phyloP scores from a whole-genome alignment of 805 yeast genomes.

The Yamadazyma scolyti region DNA sequence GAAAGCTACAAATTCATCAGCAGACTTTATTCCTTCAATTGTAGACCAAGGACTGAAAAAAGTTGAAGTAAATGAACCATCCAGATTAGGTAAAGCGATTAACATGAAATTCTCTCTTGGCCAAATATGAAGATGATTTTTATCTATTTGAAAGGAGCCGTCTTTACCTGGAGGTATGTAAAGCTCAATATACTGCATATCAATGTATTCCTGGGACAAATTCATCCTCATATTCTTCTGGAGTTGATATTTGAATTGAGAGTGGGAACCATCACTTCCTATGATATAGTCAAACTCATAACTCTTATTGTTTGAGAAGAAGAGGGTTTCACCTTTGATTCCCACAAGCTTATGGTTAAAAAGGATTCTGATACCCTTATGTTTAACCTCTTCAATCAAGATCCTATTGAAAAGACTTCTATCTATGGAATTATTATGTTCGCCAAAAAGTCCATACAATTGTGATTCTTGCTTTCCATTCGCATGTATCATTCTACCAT shows the following conservation, averaged over 20 bases:
- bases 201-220: slow-evolving; percentile 72
- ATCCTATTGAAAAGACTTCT: slow-evolving; percentile 63
- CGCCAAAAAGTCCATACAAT: slow-evolving; percentile 76
- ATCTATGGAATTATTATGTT: slow-evolving; percentile 81
- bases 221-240: slow-evolving; percentile 68
- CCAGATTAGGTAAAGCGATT: slow-evolving; percentile 81
- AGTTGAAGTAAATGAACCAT: slow-evolving; percentile 86
- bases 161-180: slow-evolving; percentile 58
- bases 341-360: slow-evolving; percentile 57
- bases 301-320: slow-evolving; percentile 14
- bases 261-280: slow-evolving; percentile 87
- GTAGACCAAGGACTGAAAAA: slow-evolving; percentile 78
- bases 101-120: slow-evolving; percentile 84
- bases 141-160: slow-evolving; percentile 37
- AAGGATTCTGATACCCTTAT: slow-evolving; percentile 39
- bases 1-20: slow-evolving; percentile 47
- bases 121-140: slow-evolving; percentile 89
- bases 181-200: slow-evolving; percentile 78
- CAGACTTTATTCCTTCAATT: slow-evolving; percentile 49
- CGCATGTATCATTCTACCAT: slow-evolving; percentile 83
- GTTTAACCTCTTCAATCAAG: slow-evolving; percentile 59
- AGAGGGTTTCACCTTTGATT: slow-evolving; percentile 12
- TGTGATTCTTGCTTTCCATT: slow-evolving; percentile 64
- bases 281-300: slow-evolving; percentile 55
- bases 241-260: slow-evolving; percentile 65